Conservation (phyloP, 805 yeast genomes). For the Monosporozyma servazzii region DNA sequence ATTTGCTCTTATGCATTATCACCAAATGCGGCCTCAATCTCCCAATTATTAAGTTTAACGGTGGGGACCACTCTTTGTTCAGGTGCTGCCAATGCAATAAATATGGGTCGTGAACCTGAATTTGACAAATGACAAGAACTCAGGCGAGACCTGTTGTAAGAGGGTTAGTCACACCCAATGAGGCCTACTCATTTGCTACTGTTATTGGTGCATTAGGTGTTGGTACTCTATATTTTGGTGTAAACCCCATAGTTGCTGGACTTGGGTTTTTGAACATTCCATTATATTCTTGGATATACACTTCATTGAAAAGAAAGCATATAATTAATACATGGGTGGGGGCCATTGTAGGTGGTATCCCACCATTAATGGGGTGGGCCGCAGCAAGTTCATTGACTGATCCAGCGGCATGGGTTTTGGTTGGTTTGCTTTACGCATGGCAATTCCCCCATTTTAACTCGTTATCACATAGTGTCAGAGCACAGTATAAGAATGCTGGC, state of each 20-base stretch:
- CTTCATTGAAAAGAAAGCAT: conserved; percentile 76
- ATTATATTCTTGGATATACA: conserved; percentile 83
- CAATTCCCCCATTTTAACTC: conserved; percentile 98
- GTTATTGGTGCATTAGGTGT: conserved; percentile 65
- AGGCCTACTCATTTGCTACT: conserved; percentile 78
- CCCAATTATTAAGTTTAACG: conserved; percentile 63
- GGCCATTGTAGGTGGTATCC: conserved; percentile 96
- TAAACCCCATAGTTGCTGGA: conserved; percentile 73
- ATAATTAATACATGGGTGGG: conserved; percentile 97
- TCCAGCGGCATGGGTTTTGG: conserved; percentile 94
- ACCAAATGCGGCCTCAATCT: conserved; percentile 68
- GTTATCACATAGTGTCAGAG: conserved; percentile 75
- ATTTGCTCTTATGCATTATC: conserved; percentile 91
- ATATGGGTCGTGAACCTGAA: conserved; percentile 92
- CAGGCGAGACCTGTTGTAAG: conserved; percentile 83
- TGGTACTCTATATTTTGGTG: conserved; percentile 61
- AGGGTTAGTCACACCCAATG: conserved; percentile 62
- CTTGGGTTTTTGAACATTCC: conserved; percentile 76
- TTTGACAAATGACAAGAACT: conserved; percentile 90
- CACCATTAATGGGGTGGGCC: conserved; percentile 99
- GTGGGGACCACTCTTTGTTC: conserved; percentile 81
- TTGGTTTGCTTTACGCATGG: conserved; percentile 89
- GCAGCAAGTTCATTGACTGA: conserved; percentile 69
- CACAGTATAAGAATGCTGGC: conserved; percentile 86
- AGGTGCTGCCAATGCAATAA: conserved; percentile 92